Base-by-base conservation (phyloP, 805 yeast genomes). In the Blastobotrys terrestris region DNA sequence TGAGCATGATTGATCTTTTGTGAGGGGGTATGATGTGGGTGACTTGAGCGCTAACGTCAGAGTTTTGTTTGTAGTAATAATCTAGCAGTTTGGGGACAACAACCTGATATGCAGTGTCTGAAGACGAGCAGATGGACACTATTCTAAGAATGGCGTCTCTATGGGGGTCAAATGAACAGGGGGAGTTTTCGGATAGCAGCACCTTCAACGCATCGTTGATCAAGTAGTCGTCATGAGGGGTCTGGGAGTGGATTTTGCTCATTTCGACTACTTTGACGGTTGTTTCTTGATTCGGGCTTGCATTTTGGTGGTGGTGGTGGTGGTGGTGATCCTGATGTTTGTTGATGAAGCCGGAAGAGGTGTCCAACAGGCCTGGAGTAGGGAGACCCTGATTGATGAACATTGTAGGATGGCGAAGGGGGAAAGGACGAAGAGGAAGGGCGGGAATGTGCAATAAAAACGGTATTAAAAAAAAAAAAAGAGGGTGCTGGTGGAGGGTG, bases 21-120 rank as follows among this genome's bases (percentile, higher is more conserved):
- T 56, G 59, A n/a, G 53, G 50, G 19, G 61, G 61, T 2, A 58
- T 50, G 7, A 54, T 56, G 21, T 58, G 60, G 39, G 57, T 53
- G 20, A 58, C 51, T 19, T 55, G 57, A 14, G 58, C 57, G 16
- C 46, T 46, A 18, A 55, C 39, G 14, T 26, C 43, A 15, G 8
- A 18, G 20, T 31, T 19, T 14, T 44, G 40, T 13, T 44, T 8
- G 42, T 31, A 41, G 48, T 52, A 46, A 14, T 31, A 18, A 7
- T 56, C 53, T 8, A 57, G 46, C n/a, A 57, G 49, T 45, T 48
- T 35, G 8, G 60, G 56, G 7, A 58, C 48, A 5, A 55, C 54
- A 3, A 41, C 42, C 31, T 44, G 42, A 39, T 56, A 50, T 3
- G 55, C 53, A 22, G 53, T 46, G 8, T 51, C 51, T 13, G 55